These are phyloP conservation scores for Phytophthora crassamura DNA, from an alignment of 352 stramenopile genomes.

Conservation along the genomic window DNA sequence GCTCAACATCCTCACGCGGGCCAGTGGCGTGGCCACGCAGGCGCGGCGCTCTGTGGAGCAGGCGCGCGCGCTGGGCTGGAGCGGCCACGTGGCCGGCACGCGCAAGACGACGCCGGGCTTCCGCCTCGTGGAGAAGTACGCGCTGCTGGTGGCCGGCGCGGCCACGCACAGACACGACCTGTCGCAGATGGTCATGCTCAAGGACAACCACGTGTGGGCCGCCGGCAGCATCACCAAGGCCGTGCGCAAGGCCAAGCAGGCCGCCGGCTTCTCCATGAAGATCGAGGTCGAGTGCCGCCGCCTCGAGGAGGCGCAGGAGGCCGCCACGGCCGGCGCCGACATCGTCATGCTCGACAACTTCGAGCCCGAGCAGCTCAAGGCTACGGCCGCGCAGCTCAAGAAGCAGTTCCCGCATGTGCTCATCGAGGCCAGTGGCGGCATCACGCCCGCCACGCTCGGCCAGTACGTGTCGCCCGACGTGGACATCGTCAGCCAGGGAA, in stretches of 20 bases:
- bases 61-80: conserved; percentile 82
- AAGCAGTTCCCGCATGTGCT: conserved; percentile 94
- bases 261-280: conserved; percentile 98
- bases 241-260: conserved; percentile 91
- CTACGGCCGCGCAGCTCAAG: conserved; percentile 94
- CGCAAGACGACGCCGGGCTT: conserved; percentile 99
- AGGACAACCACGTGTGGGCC: conserved; percentile 99
- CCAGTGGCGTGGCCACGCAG: conserved; percentile 95
- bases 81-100: conserved; percentile 96
- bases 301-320: conserved; percentile 95
- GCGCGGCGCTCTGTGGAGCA: conserved; percentile 71
- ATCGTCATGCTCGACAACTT: conserved; percentile 99
- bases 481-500: conserved; percentile 97
- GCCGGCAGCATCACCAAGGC: conserved; percentile 95
- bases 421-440: conserved; percentile 98
- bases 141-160: conserved; percentile 95
- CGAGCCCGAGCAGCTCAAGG: conserved; percentile 91
- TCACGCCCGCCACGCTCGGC: conserved; percentile 94
- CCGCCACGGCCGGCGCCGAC: conserved; percentile 80
- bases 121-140: conserved; percentile 99
- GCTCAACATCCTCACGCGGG: conserved; percentile 97
- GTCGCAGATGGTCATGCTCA: conserved; percentile 99
- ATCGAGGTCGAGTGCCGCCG: conserved; percentile 98
- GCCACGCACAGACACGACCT: conserved; percentile 96
- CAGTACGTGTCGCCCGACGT: conserved; percentile 95